Conservation (phyloP, 164 flowering plant species). For the Platanus orientalis region DNA sequence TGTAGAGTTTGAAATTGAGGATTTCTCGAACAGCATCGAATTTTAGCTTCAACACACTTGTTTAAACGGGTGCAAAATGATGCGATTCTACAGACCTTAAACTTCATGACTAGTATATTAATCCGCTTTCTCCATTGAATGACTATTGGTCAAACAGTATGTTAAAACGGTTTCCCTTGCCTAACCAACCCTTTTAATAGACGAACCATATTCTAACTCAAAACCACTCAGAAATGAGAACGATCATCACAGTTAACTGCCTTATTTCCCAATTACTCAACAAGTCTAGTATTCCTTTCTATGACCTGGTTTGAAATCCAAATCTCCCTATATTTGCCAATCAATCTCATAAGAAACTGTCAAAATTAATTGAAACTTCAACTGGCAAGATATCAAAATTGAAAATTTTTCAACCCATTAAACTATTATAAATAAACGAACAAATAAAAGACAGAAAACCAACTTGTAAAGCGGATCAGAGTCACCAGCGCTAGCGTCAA, state of each 20-base stretch:
- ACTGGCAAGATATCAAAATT: not conserved
- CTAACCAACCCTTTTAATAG: not conserved
- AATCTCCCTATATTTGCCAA: too few species aligned
- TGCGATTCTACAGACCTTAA: not conserved
- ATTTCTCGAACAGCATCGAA: too few species aligned
- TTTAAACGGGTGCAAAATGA: not conserved
- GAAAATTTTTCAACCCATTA: too few species aligned
- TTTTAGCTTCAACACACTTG: not conserved
- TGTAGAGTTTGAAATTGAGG: not conserved
- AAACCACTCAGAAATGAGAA: not conserved
- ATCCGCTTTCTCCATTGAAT: not conserved
- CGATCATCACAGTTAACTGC: not conserved
- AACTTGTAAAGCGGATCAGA: conserved; percentile 71
- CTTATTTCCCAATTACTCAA: not conserved
- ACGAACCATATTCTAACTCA: not conserved
- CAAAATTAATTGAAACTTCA: not conserved
- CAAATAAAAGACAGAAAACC: not conserved
- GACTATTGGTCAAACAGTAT: not conserved
- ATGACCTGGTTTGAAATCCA: not conserved
- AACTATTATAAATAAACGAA: not conserved
- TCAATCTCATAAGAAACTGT: too few species aligned
- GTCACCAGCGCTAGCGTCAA: conserved; percentile 59
- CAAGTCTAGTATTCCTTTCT: not conserved
- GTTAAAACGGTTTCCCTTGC: not conserved
- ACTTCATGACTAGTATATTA: not conserved